Conservation (phyloP, 2,329 filamentous ascomycete genomes). For the Botrytis fabae region DNA sequence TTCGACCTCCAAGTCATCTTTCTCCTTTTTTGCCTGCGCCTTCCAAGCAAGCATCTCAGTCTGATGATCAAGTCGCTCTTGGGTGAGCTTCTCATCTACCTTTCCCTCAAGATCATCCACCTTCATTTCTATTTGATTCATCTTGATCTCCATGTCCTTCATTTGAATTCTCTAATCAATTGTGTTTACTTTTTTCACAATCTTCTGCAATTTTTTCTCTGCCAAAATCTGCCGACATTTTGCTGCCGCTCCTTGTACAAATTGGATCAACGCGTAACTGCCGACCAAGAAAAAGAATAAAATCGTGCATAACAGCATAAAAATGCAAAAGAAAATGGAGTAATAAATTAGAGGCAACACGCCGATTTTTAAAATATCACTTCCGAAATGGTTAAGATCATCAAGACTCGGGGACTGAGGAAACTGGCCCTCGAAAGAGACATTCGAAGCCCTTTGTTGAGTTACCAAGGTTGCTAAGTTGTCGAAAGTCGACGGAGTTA, state of each 20-base stretch:
- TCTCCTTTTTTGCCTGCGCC: not conserved
- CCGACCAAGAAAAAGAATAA: not conserved
- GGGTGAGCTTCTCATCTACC: not conserved
- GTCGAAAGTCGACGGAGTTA: not conserved
- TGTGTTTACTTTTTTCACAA: not conserved
- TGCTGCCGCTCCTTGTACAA: accelerated
- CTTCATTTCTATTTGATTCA: not conserved
- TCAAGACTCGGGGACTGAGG: accelerated
- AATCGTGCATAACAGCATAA: not conserved
- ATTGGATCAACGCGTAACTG: not conserved
- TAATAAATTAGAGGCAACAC: too few relatives aligned
- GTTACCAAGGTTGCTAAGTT: not conserved
- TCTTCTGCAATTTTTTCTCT: not conserved
- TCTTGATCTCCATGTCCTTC: not conserved
- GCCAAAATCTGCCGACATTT: accelerated
- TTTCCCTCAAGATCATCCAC: not conserved
- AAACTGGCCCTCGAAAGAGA: not conserved
- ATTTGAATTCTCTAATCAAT: not conserved
- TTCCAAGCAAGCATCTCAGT: not conserved
- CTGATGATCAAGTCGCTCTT: not conserved
- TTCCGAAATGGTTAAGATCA: not conserved
- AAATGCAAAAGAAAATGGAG: not conserved
- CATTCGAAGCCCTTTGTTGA: not conserved
- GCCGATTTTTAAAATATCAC: too few relatives aligned
- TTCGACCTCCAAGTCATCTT: not conserved